Percentiles rank a stretch among this genome's conserved stretches.
phyloP scores from a whole-genome alignment of 495 filamentous ascomycete genomes.

The Mytilinidion resinicola region DNA sequence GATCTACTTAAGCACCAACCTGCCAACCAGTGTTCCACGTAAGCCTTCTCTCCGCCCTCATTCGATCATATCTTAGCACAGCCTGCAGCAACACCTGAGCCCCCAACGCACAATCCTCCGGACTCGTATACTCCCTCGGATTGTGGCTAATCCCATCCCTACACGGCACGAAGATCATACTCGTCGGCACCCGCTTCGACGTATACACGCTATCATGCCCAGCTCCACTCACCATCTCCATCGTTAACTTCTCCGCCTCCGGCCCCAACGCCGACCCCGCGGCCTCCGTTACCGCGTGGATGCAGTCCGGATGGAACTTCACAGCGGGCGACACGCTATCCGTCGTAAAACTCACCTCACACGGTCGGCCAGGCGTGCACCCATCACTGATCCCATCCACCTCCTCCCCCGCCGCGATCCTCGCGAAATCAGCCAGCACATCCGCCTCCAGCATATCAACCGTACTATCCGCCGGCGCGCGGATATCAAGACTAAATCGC shows the following conservation, averaged over 20 bases:
- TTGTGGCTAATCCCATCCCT: constrained; percentile 61
- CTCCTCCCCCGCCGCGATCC: constrained; percentile 51
- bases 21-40: not conserved
- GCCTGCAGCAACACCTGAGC: constrained; percentile 57
- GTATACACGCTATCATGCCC: constrained; percentile 61
- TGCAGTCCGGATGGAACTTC: constrained; percentile 65
- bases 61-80: constrained; percentile 54
- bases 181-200: constrained; percentile 53
- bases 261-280: constrained; percentile 49
- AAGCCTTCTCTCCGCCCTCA: constrained; percentile 24
- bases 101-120: constrained; percentile 57
- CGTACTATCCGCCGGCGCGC: constrained; percentile 52
- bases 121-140: constrained; percentile 54
- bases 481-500: constrained; percentile 65
- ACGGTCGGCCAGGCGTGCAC: constrained; percentile 46
- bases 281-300: constrained; percentile 57
- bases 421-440: constrained; percentile 49
- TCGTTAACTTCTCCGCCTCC: constrained; percentile 36
- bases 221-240: constrained; percentile 50
- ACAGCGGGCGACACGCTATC: constrained; percentile 61
- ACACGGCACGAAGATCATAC: constrained; percentile 64
- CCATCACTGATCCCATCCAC: constrained; percentile 35
- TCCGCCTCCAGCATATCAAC: constrained; percentile 52
- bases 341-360: constrained; percentile 51
- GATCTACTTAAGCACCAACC: not conserved